Percentiles rank a stretch among this genome's conserved stretches.
Evolutionary conservation across 1,284 basidiomycete genomes (phyloP).

Genomic region (Mycena citricolor): DNA sequence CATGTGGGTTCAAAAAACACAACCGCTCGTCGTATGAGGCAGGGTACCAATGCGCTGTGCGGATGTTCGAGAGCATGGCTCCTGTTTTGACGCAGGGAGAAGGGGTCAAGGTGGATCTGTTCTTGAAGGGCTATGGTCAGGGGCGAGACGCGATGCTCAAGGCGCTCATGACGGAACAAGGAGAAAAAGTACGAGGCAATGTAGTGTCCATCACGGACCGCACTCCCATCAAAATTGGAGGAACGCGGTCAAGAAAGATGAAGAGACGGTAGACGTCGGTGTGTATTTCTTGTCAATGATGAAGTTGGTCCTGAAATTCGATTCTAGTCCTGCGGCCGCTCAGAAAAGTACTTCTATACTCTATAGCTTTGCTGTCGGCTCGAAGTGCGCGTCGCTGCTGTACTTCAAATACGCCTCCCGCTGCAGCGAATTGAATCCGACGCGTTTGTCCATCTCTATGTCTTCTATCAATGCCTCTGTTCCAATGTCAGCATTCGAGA

Average conservation of each 20-base stretch:
- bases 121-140: conserved; percentile 80
- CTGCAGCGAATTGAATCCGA: conserved; percentile 76
- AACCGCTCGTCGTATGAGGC: conserved; percentile 81
- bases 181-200: conserved; percentile 56
- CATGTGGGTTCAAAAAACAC: conserved; percentile 75
- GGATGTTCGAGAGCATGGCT: conserved; percentile 65
- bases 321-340: background rate
- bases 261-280: conserved; percentile 57
- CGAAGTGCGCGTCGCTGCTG: conserved; percentile 48
- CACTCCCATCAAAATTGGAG: conserved; percentile 88
- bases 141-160: conserved; percentile 79
- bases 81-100: conserved; percentile 35
- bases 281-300: conserved; percentile 1
- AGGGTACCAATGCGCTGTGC: conserved; percentile 81
- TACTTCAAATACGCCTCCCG: conserved; percentile 70
- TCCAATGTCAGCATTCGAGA: conserved; percentile 3
- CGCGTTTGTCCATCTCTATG: conserved; percentile 91
- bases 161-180: conserved; percentile 76
- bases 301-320: no score
- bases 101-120: conserved; percentile 51
- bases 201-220: conserved; percentile 77
- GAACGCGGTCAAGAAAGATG: conserved; percentile 78
- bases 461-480: conserved; percentile 93
- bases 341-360: conserved; percentile 11
- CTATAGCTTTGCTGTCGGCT: conserved; percentile 13